Evolutionary conservation across 192 early-diverging fungal species (phyloP).

Genomic region (Linnemannia hyalina): DNA sequence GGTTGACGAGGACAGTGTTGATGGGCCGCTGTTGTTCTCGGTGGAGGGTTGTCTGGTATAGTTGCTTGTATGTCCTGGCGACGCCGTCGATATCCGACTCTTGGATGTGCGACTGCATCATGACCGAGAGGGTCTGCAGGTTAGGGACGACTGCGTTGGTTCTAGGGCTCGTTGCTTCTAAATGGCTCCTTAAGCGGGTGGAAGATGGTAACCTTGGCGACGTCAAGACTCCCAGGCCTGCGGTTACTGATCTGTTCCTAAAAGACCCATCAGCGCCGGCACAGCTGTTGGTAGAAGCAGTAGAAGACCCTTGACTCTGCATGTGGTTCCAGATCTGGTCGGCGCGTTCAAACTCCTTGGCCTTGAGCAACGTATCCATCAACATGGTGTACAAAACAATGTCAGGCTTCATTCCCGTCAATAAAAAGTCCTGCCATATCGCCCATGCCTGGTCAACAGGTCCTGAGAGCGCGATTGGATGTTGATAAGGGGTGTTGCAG

Average conservation of each 20-base stretch:
- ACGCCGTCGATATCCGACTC: conserved; percentile 28
- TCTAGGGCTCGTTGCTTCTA: neutral
- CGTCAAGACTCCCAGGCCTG: neutral
- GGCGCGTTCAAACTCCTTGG: conserved; percentile 38
- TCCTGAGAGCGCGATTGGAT: neutral
- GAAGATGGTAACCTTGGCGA: neutral
- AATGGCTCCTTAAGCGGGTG: neutral
- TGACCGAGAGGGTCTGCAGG: conserved; percentile 40
- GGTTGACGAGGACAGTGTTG: conserved; percentile 34
- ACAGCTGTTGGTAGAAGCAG: too few species aligned
- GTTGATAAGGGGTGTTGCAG: neutral
- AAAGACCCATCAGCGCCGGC: neutral
- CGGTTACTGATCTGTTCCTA: neutral
- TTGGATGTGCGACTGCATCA: conserved; percentile 31
- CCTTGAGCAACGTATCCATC: conserved; percentile 29
- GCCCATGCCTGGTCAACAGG: conserved; percentile 27
- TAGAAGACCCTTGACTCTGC: conserved; percentile 8
- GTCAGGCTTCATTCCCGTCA: conserved; percentile 52
- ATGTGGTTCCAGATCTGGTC: conserved; percentile 42
- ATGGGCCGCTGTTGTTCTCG: neutral
- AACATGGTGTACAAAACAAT: conserved; percentile 41
- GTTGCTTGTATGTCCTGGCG: conserved; percentile 19
- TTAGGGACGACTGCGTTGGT: conserved; percentile 10
- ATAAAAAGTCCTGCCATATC: conserved; percentile 44
- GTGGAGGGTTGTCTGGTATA: neutral